Evolutionary conservation across 495 filamentous ascomycete species (phyloP), one percentile per base, ranked within the genome.

Genomic region (Penicillium herquei): DNA sequence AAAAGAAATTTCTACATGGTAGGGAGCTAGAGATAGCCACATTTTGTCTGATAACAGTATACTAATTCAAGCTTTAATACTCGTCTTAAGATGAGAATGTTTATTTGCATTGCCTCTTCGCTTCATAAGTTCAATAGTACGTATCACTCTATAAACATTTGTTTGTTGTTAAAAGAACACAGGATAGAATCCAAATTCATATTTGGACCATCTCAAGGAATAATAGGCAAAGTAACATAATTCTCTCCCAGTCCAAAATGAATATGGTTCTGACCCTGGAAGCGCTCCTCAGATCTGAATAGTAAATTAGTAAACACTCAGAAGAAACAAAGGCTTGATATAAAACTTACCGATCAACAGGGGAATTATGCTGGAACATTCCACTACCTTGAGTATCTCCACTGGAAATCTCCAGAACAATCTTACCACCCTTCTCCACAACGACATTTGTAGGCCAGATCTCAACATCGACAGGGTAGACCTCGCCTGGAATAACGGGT

Each of bases 401-500:
- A 55, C 70, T 74, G 1, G 73, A 54, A 3, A 87, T 73, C 61
- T 88, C 83, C n/a, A 88, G 11, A 3, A 48, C 47, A 21, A 59
- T 26, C 11, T 30, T 26, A 4, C 30, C 67, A 1, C 64, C 67
- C 41, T 72, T 69, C 43, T 76, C 77, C 12, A 86, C 77, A 6
- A 89, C 75, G 0, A 86, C 82, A 63, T 86, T 86, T 0, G 84
- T 88, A 13, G 86, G 86, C 86, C 85, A 88, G 4, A 88, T 63
- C 70, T 89, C 86, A 9, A 89, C 75, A 57, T 87, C 85, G 0
- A 88, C 82, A 0, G 64, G 63, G 54, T 89, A 88, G 4, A 87
- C 76, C 54, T 82, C 77, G 0, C 78, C 79, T 0, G 76, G 69
- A 26, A 79, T 72, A 0, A 87, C 81, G 12, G 74, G 72, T 33